A percentile compares a stretch with the other conserved stretches of the same genome.
Evolutionary conservation across 2,329 filamentous ascomycete species (phyloP).

Genomic region (Stachybotrys chlorohalonatus): DNA sequence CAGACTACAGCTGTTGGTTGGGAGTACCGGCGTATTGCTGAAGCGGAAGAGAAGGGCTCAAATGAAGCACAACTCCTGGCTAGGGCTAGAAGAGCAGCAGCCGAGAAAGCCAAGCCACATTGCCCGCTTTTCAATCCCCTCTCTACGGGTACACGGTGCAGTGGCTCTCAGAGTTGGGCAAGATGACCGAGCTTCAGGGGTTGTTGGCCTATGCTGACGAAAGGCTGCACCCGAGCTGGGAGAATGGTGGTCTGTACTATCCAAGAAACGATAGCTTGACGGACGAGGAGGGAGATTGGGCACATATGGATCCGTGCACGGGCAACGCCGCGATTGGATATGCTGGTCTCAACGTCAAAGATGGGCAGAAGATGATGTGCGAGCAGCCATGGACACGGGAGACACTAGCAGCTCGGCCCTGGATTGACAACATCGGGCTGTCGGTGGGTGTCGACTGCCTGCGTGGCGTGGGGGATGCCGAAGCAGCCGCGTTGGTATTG

Average conservation of each 20-base stretch:
- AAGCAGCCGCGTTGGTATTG: background rate
- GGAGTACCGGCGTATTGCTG: slow-evolving; percentile 10
- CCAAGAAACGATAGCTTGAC: slow-evolving; percentile 12
- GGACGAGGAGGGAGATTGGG: slow-evolving; percentile 14
- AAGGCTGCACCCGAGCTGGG: slow-evolving; percentile 18
- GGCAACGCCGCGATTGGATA: slow-evolving; percentile 27
- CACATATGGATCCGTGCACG: slow-evolving; percentile 21
- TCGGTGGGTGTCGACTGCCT: slow-evolving; percentile 3
- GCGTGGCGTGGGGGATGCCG: slow-evolving; percentile 2
- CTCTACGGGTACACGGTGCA: slow-evolving; percentile 17
- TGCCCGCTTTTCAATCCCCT: background rate
- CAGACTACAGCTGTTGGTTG: slow-evolving; percentile 8
- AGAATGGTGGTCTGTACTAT: slow-evolving; percentile 25
- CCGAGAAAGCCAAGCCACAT: background rate
- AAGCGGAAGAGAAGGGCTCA: slow-evolving; percentile 5
- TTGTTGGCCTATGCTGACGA: slow-evolving; percentile 18
- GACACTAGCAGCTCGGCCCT: slow-evolving; percentile 2
- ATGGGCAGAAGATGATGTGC: slow-evolving; percentile 25
- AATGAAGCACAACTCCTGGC: slow-evolving; percentile 4
- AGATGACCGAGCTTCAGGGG: slow-evolving; percentile 6
- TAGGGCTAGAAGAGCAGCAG: slow-evolving; percentile 2
- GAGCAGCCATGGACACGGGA: slow-evolving; percentile 19
- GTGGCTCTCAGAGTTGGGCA: slow-evolving; percentile 24
- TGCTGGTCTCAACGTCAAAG: slow-evolving; percentile 22
- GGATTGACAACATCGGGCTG: slow-evolving; percentile 3